Base-by-base conservation (phyloP, 164 flowering plant species). In the Magnolia changhungtana region DNA sequence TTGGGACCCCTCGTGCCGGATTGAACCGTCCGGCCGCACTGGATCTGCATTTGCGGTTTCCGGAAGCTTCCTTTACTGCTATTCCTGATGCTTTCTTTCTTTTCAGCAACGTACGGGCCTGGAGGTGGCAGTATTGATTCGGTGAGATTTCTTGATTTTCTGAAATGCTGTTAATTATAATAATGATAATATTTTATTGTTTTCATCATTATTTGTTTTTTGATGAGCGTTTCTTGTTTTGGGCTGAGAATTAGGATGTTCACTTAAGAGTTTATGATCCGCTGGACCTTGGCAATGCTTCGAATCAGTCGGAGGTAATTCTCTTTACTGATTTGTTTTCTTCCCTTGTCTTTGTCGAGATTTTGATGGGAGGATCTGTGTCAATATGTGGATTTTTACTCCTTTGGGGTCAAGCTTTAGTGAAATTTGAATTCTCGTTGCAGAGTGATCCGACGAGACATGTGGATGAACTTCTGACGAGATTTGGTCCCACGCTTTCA, bases 401-500 rank as follows among this genome's bases (percentile, higher is more conserved):
- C 7, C 6, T 55, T 23, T 16, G 24, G n/a, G 69, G 14, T 10
- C 2, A 29, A 50, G 29, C 7, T 50, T 16, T 27, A 18, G 23
- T 69, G 75, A 49, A n/a, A 3, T 10, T n/a, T 72, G 65, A 37
- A 59, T 79, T 61, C 73, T 73, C 77, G 37, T 9, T 74, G 68
- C 86, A 91, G 92, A 82, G 49, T 23, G 83, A 79, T 77, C 83
- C 79, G 51, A 80, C 85, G 69, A 76, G 64, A 31, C 88, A 81
- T 72, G 67, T 87, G 23, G 85, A 89, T 73, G 85, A 86, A 6
- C 79, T 89, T 29, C 78, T 93, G 37, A 77, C 50, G 78, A 82
- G 82, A 82, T 79, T 90, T 50, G 84, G 58, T 63, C 92, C 97
- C 45, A 63, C 82, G 27, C 61, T 88, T 74, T 70, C 89, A 69